These are phyloP conservation scores for Aspergillaceae sp. DNA, from an alignment of 2,329 filamentous ascomycete genomes.

Conservation along the genomic window DNA sequence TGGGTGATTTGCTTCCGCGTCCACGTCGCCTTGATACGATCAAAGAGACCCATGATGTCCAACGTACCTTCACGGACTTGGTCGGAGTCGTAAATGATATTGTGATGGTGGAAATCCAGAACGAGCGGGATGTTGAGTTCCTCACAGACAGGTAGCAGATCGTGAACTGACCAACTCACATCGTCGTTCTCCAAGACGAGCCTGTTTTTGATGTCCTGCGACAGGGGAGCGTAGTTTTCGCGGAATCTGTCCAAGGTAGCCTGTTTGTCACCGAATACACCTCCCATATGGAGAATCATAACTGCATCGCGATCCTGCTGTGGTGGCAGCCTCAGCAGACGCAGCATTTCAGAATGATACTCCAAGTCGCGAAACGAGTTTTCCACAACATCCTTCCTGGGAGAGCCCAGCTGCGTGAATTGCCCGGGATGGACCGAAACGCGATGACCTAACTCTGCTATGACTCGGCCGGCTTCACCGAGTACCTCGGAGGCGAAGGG, in stretches of 20 bases:
- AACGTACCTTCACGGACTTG: slow-evolving; percentile 72
- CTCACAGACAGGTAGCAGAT: slow-evolving; percentile 80
- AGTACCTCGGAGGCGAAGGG: slow-evolving; percentile 74
- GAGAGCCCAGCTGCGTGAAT: slow-evolving; percentile 86
- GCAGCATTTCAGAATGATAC: slow-evolving; percentile 80
- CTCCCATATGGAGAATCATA: slow-evolving; percentile 92
- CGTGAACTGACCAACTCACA: slow-evolving; percentile 84
- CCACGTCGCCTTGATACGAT: slow-evolving; percentile 78
- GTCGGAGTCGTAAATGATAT: slow-evolving; percentile 72
- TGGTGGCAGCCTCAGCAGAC: slow-evolving; percentile 64
- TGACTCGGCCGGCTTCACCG: slow-evolving; percentile 65
- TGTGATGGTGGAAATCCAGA: slow-evolving; percentile 91
- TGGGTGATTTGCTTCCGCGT: slow-evolving; percentile 72
- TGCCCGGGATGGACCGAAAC: slow-evolving; percentile 86
- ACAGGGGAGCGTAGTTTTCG: slow-evolving; percentile 59
- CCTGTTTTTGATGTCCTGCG: slow-evolving; percentile 64
- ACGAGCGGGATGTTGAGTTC: slow-evolving; percentile 90
- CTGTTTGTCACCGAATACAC: slow-evolving; percentile 76
- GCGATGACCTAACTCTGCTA: slow-evolving; percentile 70
- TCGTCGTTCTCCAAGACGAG: slow-evolving; percentile 93
- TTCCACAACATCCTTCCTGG: slow-evolving; percentile 64
- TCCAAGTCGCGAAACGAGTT: slow-evolving; percentile 72
- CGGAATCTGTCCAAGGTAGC: slow-evolving; percentile 72
- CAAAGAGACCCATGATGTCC: slow-evolving; percentile 67
- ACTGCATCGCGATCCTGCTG: slow-evolving; percentile 79